Base-by-base conservation (phyloP, 1,284 basidiomycete species). In the Irpex rosettiformis region DNA sequence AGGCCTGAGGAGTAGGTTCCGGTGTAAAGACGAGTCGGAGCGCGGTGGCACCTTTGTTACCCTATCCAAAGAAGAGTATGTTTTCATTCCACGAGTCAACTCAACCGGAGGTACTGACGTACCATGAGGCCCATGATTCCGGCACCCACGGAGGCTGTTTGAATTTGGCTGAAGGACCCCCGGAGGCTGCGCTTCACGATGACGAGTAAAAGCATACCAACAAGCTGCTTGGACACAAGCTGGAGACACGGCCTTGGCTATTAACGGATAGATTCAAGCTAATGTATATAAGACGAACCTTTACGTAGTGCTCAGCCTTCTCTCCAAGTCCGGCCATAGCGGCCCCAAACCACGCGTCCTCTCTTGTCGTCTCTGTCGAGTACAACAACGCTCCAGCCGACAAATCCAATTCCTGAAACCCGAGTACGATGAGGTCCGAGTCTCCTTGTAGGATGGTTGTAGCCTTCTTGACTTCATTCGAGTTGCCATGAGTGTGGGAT, bases 51-150 rank as follows among this genome's bases (percentile, higher is more conserved):
- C 88, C 88, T 72, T 91, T 91, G 72, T 91, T 91, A 29, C 88
- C 88, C 88, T 91, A 54, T 22, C 48, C 1, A 60, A 54, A 51
- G 37, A 22, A 24, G 8, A 18, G 16, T 30, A 27, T 27, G 16
- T 33, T n/a, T 55, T 24, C 29, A 29, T 25, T 37, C 8, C 27
- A 37, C 7, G 52, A 22, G 22, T 21, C 8, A 51, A 6, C 21
- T n/a, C 18, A 27, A 22, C 25, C 11, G 48, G 11, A 2, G 48
- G 24, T 51, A 28, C 13, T 7, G 18, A 62, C 70, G 40, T 65
- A 87, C 89, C 87, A 92, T 85, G 40, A 90, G 74, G 33, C 88
- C 87, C 75, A 91, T 79, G 33, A 91, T 82, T 0, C 89, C 89
- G 10, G 84, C 80, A 11, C 86, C 89, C 10, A 80, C 82, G 2